Evolutionary conservation across 2,329 filamentous ascomycete species (phyloP).

Genomic region (Paraphoma sp.): DNA sequence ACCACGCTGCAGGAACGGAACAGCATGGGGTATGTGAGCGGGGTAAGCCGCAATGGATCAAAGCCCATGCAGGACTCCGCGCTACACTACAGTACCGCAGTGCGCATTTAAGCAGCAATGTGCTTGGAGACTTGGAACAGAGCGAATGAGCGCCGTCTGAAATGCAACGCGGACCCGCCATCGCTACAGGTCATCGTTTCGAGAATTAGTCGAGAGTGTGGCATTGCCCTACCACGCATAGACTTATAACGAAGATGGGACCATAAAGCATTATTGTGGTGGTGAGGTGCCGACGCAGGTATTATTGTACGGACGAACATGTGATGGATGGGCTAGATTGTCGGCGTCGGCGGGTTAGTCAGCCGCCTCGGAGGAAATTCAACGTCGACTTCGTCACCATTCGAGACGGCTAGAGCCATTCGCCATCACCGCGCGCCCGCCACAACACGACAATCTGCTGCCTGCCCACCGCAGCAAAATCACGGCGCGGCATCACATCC

Average conservation of each 20-base stretch:
- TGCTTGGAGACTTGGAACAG: no score
- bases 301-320: neutral
- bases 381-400: constrained; percentile 6
- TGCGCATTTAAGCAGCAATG: no score
- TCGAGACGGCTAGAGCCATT: constrained; percentile 1
- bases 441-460: constrained; percentile 1
- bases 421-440: constrained; percentile 22
- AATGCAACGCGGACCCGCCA: no score
- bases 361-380: constrained; percentile 11
- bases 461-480: constrained; percentile 21
- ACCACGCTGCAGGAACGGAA: no score
- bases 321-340: neutral
- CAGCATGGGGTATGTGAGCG: neutral
- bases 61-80: neutral
- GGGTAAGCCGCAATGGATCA: neutral
- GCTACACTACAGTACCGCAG: neutral
- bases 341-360: constrained; percentile 11
- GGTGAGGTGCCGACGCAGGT: no score
- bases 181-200: no score
- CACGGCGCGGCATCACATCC: constrained; percentile 3
- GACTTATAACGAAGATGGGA: no score
- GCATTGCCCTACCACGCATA: no score
- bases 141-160: no score
- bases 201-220: no score
- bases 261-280: no score